A percentile compares a stretch with the other conserved stretches of the same genome.
Conservation (phyloP, 2,329 filamentous ascomycete genomes). For the Myriosclerotinia scirpicola region DNA sequence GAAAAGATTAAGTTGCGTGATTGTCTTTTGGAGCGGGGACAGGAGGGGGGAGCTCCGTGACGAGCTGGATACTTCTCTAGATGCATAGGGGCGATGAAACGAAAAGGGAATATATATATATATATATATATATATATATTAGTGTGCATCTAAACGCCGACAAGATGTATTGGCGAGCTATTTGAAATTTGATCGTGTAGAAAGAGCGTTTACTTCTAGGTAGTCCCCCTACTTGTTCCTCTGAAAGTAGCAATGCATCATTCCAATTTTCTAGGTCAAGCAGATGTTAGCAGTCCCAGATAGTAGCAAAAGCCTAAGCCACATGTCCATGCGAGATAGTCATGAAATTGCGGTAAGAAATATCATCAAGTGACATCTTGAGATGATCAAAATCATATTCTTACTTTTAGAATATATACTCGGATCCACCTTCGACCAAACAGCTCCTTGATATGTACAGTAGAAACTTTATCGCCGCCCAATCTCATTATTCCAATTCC, state of each 20-base stretch:
- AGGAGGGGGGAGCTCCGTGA: not conserved
- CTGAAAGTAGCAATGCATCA: not conserved
- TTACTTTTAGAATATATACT: not conserved
- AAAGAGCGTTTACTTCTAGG: not conserved
- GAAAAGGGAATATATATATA: not conserved
- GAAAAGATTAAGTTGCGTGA: conserved; percentile 35
- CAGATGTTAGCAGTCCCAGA: not conserved
- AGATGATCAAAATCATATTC: not conserved
- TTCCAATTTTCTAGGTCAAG: not conserved
- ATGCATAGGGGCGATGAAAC: not conserved
- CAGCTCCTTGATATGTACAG: not conserved
- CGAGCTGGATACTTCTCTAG: not conserved
- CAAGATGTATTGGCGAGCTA: not conserved
- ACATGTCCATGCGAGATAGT: not conserved
- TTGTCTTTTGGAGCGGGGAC: conserved; percentile 9
- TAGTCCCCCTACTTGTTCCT: not conserved
- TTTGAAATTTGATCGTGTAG: not conserved
- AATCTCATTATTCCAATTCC: not conserved
- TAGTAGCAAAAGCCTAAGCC: not conserved
- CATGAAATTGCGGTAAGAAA: not conserved
- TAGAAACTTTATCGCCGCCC: too few species aligned
- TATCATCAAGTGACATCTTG: not conserved
- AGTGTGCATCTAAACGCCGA: not conserved
- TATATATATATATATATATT: not conserved
- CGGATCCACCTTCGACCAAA: not conserved